Base-by-base conservation (phyloP, 176 grass and related monocot genomes). In the Poa annua region DNA sequence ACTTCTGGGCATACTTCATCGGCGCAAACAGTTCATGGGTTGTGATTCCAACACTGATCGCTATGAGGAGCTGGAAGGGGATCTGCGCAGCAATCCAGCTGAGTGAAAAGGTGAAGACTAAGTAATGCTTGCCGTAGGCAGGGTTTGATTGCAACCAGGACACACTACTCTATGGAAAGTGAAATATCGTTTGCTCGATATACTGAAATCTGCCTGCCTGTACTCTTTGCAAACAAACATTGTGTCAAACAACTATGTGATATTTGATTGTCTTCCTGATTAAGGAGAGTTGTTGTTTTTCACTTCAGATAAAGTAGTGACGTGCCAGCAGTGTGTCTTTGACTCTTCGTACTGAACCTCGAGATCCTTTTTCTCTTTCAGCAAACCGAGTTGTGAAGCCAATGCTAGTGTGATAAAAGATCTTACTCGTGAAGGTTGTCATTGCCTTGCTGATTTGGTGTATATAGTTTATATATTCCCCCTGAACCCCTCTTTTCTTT, bases 1-100 rank as follows among this genome's bases (percentile, higher is more conserved):
- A 97, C 71, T 97, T 90, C 77, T 97, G 89, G 91, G 80, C 86
- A 33, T 97, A 97, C 76, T 97, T 92, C 81, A 82, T 94, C 11
- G 86, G 84, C 2, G 88, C 86, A 66, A 94, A 97, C 39, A 79
- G 94, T 15, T 90, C 80, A 2, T 97, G 92, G 92, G 81, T 97
- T 54, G 84, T 92, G 78, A 94, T 97, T 52, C 86, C 94, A 35
- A 76, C 55, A 7, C 53, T 97, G 15, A 92, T 94, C 11, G 85
- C 86, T 24, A 71, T 87, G 10, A 89, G 88, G 63, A 75, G 80
- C 29, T 97, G 94, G 92, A 97, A 94, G 62, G 91, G 74, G 80
- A 97, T 92, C 24, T 87, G 85, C 12, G 86, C 81, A 35, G 55
- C 89, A 41, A 72, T 86, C 76, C 85, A 88, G 81, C 82, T 85